Percentiles rank a stretch among this genome's conserved stretches.
Evolutionary conservation across 2,329 filamentous ascomycete genomes (phyloP).

Genomic region (Emergomyces africanus): DNA sequence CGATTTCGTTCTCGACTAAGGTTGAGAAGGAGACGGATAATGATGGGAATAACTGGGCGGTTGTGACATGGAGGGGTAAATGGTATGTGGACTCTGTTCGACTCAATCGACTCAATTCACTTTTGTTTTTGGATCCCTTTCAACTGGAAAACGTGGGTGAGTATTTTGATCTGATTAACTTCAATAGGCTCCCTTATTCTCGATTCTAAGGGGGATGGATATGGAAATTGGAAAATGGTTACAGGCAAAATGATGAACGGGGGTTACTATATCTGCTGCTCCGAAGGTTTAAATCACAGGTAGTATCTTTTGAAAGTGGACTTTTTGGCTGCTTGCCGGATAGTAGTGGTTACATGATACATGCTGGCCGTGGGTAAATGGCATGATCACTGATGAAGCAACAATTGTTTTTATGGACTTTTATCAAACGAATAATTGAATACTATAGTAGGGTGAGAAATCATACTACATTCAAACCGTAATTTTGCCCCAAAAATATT

Average conservation of each 20-base stretch:
- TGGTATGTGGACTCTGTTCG: conserved; percentile 44
- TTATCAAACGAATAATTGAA: not conserved
- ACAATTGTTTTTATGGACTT: not conserved
- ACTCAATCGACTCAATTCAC: not conserved
- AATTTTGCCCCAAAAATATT: not conserved
- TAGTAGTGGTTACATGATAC: not conserved
- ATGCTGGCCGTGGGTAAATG: not conserved
- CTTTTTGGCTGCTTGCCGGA: not conserved
- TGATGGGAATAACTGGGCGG: conserved; percentile 67
- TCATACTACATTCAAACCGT: not conserved
- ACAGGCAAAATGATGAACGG: too few species aligned
- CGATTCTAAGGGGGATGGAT: conserved; percentile 23
- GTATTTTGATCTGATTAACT: conserved; percentile 8
- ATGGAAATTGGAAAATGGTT: not conserved
- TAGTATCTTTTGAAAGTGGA: not conserved
- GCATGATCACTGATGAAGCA: not conserved
- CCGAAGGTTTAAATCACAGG: not conserved
- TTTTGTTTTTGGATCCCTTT: not conserved
- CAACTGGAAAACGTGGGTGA: not conserved
- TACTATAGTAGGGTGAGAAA: not conserved
- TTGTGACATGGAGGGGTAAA: conserved; percentile 73
- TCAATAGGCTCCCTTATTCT: conserved; percentile 33
- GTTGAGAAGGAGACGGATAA: conserved; percentile 90
- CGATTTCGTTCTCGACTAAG: conserved; percentile 79
- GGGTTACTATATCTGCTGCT: not conserved